Conservation (phyloP, 1,284 basidiomycete genomes). For the Filobasidium uniguttulatum region DNA sequence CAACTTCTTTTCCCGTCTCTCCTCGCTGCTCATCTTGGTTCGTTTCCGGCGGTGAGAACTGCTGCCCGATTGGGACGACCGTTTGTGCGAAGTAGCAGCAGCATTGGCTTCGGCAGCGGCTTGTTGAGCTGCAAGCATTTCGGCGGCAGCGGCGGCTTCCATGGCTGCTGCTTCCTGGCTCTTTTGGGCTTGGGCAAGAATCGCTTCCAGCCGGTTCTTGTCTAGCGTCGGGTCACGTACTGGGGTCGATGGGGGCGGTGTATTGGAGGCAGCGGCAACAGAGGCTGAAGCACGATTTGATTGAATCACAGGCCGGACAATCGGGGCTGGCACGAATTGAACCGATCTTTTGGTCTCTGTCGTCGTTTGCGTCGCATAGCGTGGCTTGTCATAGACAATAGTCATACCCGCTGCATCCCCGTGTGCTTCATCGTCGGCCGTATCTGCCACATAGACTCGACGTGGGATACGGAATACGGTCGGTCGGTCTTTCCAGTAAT, state of each 20-base stretch:
- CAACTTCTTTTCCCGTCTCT: slow-evolving; percentile 65
- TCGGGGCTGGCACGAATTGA: slow-evolving; percentile 4
- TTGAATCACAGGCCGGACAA: not conserved
- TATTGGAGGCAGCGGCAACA: not conserved
- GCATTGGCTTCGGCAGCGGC: not conserved
- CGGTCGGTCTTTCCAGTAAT: slow-evolving; percentile 60
- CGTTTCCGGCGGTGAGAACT: not conserved
- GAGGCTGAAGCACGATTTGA: not conserved
- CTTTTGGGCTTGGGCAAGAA: slow-evolving; percentile 35
- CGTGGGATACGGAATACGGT: slow-evolving; percentile 71
- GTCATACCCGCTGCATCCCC: not conserved
- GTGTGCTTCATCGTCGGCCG: not conserved
- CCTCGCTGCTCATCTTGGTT: slow-evolving; percentile 14
- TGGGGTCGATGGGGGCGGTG: no score
- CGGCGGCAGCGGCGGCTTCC: slow-evolving; percentile 35
- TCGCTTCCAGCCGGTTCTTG: slow-evolving; percentile 27
- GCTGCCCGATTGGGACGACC: not conserved
- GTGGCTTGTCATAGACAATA: slow-evolving; percentile 2
- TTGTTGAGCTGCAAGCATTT: slow-evolving; percentile 2
- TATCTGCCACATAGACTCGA: slow-evolving; percentile 2
- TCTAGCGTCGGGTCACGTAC: not conserved
- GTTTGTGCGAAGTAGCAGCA: not conserved
- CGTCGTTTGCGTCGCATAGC: not conserved
- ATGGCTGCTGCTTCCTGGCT: slow-evolving; percentile 38
- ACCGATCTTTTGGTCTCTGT: not conserved